phyloP scores from a whole-genome alignment of 805 yeast species.

The Yamadazyma laniorum region DNA sequence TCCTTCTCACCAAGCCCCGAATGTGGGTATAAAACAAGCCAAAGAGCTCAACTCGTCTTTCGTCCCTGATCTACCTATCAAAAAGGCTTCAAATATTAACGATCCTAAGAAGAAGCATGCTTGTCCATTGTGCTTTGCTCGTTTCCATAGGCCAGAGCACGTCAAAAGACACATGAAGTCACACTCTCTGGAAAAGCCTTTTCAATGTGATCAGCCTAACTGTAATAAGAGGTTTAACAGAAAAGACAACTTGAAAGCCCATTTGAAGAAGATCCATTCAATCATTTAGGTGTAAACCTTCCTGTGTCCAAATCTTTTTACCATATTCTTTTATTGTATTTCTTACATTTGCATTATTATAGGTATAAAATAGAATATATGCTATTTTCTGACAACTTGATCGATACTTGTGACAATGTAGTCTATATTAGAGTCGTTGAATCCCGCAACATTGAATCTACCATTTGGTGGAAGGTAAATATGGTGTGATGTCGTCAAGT shows the following conservation, averaged over 20 bases:
- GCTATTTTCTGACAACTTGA: slow-evolving; percentile 31
- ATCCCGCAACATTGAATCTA: slow-evolving; percentile 46
- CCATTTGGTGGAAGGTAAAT: slow-evolving; percentile 40
- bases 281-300: no score
- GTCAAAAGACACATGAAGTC: slow-evolving; percentile 63
- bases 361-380: not conserved
- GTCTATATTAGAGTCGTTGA: slow-evolving; percentile 39
- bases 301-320: no score
- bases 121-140: slow-evolving; percentile 62
- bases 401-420: slow-evolving; percentile 37
- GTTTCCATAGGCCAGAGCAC: slow-evolving; percentile 70
- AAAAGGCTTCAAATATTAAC: slow-evolving; percentile 11
- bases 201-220: slow-evolving; percentile 48
- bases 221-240: slow-evolving; percentile 59
- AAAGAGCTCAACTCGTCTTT: slow-evolving; percentile 14
- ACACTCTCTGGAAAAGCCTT: slow-evolving; percentile 59
- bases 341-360: not conserved
- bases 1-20: slow-evolving; percentile 5
- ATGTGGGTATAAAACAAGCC: slow-evolving; percentile 6
- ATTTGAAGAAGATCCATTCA: slow-evolving; percentile 57
- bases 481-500: slow-evolving; percentile 34
- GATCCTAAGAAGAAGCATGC: slow-evolving; percentile 57
- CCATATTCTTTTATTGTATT: no score
- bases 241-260: slow-evolving; percentile 60
- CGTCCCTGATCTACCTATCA: slow-evolving; percentile 15